Evolutionary conservation across 2,329 filamentous ascomycete genomes (phyloP), one percentile per base, ranked within the genome.

Genomic region (Stenocarpella maydis): DNA sequence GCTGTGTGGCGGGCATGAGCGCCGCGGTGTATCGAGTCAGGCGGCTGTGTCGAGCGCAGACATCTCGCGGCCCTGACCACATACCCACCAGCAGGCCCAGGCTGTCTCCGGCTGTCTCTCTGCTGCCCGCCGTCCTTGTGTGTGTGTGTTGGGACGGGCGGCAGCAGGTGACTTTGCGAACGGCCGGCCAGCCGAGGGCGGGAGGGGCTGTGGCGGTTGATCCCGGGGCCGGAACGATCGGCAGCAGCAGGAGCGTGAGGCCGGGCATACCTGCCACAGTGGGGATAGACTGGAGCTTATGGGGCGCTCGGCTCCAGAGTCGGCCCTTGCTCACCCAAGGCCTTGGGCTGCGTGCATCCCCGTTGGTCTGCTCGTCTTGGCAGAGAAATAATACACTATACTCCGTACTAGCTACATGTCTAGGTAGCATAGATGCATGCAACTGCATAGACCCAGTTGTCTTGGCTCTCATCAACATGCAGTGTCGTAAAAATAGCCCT

Each of bases 401-500:
- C n/a, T n/a, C n/a, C n/a, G n/a, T n/a, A n/a, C n/a, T n/a, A n/a
- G n/a, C n/a, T n/a, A n/a, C n/a, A n/a, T 28, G 2, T 24, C 53
- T 39, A 55, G 8, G 21, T 7, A 21, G 28, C 50, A 58, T 43
- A 26, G n/a, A 28, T 8, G 28, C 4, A 31, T 34, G 31, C 4
- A 34, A 34, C 4, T 34, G 31, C n/a, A n/a, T n/a, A n/a, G n/a
- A n/a, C n/a, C n/a, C n/a, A n/a, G 19, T 6, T 17, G 2, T 14
- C 39, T 26, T 28, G 39, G 15, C 41, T 37, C n/a, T 9, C 37
- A 28, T 8, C 58, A 37, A 26, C n/a, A 49, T 49, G 58, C 28
- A 49, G 58, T 63, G 58, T 63, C 14, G 41, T 63, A 63, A 63
- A 63, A 63, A 63, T 63, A 63, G 58, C 41, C 49, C 49, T 26